phyloP scores from a whole-genome alignment of 768 basidiomycete species.

The Amanita thiersii region DNA sequence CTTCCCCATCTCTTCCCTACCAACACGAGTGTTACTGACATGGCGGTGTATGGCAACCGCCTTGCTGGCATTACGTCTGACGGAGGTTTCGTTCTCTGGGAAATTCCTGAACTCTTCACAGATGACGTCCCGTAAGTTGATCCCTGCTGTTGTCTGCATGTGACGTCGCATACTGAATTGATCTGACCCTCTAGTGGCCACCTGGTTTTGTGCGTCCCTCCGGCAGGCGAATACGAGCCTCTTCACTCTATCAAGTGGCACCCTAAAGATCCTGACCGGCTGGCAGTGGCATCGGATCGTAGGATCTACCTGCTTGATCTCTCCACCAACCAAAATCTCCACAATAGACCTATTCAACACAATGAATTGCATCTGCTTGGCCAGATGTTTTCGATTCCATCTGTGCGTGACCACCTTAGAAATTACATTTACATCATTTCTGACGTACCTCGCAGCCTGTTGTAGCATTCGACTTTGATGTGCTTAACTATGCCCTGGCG shows the following conservation, averaged over 20 bases:
- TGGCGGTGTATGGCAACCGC: constrained; percentile 79
- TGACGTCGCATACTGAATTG: constrained; percentile 2
- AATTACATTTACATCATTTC: constrained; percentile 6
- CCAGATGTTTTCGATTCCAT: constrained; percentile 59
- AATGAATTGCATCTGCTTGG: constrained; percentile 62
- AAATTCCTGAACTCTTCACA: constrained; percentile 72
- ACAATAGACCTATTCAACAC: constrained; percentile 60
- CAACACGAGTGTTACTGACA: constrained; percentile 66
- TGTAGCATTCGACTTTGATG: constrained; percentile 82
- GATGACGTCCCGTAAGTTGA: constrained; percentile 77
- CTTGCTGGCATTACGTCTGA: constrained; percentile 84
- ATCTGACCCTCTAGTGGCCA: constrained; percentile 39
- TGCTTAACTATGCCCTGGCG: constrained; percentile 66
- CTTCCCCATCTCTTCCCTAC: constrained; percentile 55
- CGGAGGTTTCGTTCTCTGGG: constrained; percentile 87
- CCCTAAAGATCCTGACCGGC: constrained; percentile 68
- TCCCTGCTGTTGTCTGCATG: constrained; percentile 4
- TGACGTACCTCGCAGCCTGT: constrained; percentile 43
- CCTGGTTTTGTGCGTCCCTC: constrained; percentile 61
- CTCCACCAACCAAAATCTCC: constrained; percentile 48
- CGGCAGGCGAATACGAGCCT: constrained; percentile 49
- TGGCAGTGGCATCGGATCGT: constrained; percentile 77
- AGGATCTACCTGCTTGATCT: constrained; percentile 74
- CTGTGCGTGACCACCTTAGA: constrained; percentile 37
- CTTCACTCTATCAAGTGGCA: constrained; percentile 87